phyloP scores from a whole-genome alignment of 2,329 filamentous ascomycete genomes.

The Claviceps pazoutovae region DNA sequence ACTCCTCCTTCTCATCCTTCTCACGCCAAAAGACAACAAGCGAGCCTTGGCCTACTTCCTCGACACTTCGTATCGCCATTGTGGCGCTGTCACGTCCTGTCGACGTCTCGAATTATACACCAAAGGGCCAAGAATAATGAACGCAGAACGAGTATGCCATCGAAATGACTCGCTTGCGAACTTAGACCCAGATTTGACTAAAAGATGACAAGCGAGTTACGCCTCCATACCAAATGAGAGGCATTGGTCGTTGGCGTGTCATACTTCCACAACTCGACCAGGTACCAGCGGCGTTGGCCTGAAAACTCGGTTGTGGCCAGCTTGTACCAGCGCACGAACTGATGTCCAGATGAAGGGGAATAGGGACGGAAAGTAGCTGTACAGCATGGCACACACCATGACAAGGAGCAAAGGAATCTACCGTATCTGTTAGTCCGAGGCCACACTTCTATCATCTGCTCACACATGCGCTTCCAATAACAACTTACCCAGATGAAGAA shows the following conservation, averaged over 20 bases:
- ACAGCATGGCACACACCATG: conserved; percentile 35
- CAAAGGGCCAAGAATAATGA: too few species aligned
- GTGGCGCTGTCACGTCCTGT: too few species aligned
- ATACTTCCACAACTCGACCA: conserved; percentile 15
- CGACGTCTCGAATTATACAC: too few species aligned
- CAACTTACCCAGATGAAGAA: conserved; percentile 54
- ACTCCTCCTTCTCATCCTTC: background rate
- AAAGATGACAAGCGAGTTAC: background rate
- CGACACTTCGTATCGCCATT: too few species aligned
- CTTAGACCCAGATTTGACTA: too few species aligned
- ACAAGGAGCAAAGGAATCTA: conserved; percentile 37
- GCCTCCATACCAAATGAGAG: background rate
- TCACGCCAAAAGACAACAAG: background rate
- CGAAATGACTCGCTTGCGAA: too few species aligned
- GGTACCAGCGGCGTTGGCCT: conserved; percentile 14
- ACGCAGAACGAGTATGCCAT: too few species aligned
- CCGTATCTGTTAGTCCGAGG: background rate
- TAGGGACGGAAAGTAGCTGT: conserved; percentile 36
- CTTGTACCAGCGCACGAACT: conserved; percentile 17
- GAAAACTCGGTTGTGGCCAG: conserved; percentile 11
- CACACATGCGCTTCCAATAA: background rate
- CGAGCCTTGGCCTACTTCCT: background rate
- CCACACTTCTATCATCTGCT: background rate
- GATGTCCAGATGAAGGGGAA: conserved; percentile 23
- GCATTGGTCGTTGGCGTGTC: conserved; percentile 5